Evolutionary conservation across 768 basidiomycete species (phyloP), one percentile per base, ranked within the genome.

Genomic region (Clitopilus passeckerianus): DNA sequence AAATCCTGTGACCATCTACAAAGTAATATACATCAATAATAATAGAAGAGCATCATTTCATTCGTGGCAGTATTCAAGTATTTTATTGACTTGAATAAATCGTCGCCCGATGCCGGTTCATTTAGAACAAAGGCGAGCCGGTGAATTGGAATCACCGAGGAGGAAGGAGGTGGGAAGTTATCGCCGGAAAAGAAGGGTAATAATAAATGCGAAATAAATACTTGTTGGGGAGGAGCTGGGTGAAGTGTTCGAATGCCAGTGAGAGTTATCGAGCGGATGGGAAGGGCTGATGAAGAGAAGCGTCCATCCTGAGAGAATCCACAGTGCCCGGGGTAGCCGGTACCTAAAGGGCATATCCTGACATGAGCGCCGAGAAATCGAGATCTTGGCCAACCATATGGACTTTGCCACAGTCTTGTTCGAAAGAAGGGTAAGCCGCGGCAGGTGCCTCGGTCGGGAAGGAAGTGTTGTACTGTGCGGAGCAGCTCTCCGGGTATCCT

Each of bases 281-380:
- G n/a, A 22, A 34, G 27, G 18, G 56, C 34, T 37, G 57, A 43
- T 44, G 34, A 41, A 46, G 58, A 44, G 50, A 30, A 23, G 34
- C 27, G 53, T 15, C 30, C 30, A 54, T 16, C 30, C 58, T 60
- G 64, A 24, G 56, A 55, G 58, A 59, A 57, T 59, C 34, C 58
- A 22, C n/a, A n/a, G 46, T 27, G 54, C 53, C 69, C 60, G 34
- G 52, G 54, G 54, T 54, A 18, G 8, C 16, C 20, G 20, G 10
- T 20, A 18, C 46, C 46, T 50, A 71, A 53, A 73, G 66, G 53
- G 66, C 61, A 59, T 72, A 74, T 54, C 70, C 69, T 60, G 67
- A 65, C 70, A 77, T 71, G 70, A 76, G 73, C 35, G 73, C 66
- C 56, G 75, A 74, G 60, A 75, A 75, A 56, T 71, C 70, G 20